A percentile compares a stretch with the other conserved stretches of the same genome.
Conservation (phyloP, 2,329 filamentous ascomycete genomes). For the Venturia effusa region DNA sequence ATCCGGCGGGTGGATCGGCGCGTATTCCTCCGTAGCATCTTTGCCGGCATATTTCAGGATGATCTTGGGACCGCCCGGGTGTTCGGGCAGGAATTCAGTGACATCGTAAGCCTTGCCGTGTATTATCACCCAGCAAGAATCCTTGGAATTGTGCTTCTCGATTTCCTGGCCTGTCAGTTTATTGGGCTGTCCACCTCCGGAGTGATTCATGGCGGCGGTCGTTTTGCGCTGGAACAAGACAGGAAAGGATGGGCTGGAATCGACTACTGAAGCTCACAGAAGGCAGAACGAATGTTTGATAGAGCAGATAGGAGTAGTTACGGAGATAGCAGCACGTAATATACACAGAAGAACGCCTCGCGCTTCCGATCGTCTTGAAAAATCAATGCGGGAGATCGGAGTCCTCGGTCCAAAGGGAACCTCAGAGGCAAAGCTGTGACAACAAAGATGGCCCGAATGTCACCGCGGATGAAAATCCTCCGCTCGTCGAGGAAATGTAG, state of each 20-base stretch:
- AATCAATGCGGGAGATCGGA: background rate
- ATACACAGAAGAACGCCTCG: background rate
- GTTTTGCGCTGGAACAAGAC: background rate
- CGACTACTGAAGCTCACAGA: background rate
- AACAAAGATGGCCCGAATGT: background rate
- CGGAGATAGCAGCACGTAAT: background rate
- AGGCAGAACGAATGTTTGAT: background rate
- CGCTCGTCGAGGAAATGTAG: background rate
- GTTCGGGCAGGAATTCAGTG: constrained; percentile 80
- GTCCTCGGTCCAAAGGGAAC: constrained; percentile 4
- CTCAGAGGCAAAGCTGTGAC: background rate
- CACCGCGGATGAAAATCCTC: background rate
- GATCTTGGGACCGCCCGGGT: constrained; percentile 82
- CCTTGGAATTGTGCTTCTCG: constrained; percentile 64
- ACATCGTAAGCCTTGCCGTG: constrained; percentile 86
- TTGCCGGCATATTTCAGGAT: constrained; percentile 96
- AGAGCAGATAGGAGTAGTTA: background rate
- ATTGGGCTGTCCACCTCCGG: background rate
- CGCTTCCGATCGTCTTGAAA: background rate
- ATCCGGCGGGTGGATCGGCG: constrained; percentile 81
- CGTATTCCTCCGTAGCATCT: constrained; percentile 86
- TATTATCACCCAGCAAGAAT: constrained; percentile 88
- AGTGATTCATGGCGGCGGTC: constrained; percentile 3
- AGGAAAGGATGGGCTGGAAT: background rate
- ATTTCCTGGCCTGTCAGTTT: constrained; percentile 45